Evolutionary conservation across 1,139 yeast species (phyloP).

Genomic region (Yamadazyma atmosphaerica): DNA sequence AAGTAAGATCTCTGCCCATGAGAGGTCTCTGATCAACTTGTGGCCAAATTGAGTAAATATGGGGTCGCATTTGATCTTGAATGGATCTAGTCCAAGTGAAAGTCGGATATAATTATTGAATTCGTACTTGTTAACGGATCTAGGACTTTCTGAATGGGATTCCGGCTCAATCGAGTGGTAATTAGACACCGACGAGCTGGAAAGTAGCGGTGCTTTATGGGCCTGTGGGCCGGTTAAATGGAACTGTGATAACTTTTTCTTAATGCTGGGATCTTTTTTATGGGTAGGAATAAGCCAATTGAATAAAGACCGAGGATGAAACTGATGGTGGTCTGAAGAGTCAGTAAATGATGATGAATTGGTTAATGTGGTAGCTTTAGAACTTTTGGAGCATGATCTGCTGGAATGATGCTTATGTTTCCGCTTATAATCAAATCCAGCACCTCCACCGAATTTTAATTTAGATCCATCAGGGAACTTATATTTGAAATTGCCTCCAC

Average conservation of each 20-base stretch:
- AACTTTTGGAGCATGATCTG: slow-evolving; percentile 3
- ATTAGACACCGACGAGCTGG: not conserved
- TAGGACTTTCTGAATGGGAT: not conserved
- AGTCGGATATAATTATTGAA: slow-evolving; percentile 13
- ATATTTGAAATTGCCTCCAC: slow-evolving; percentile 26
- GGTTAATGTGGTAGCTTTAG: not conserved
- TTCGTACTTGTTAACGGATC: slow-evolving; percentile 10
- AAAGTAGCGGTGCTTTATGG: no score
- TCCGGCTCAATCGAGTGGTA: slow-evolving; percentile 10
- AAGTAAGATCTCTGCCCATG: slow-evolving; percentile 7
- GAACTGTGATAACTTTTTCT: slow-evolving; percentile 14
- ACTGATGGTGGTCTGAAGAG: no score
- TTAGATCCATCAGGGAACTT: slow-evolving; percentile 25
- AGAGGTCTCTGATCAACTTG: slow-evolving; percentile 11
- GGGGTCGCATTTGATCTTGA: slow-evolving; percentile 17
- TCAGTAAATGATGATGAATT: not conserved
- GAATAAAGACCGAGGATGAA: not conserved
- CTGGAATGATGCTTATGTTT: slow-evolving; percentile 6
- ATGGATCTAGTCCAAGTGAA: slow-evolving; percentile 14
- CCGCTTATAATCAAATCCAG: slow-evolving; percentile 26
- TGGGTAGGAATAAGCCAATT: slow-evolving; percentile 14
- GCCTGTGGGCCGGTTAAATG: no score
- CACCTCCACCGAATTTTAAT: slow-evolving; percentile 29
- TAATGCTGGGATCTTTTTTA: slow-evolving; percentile 7
- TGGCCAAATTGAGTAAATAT: slow-evolving; percentile 16